These are phyloP conservation scores for Kokia cookei DNA, from an alignment of 441 rosid species.

Conservation along the genomic window DNA sequence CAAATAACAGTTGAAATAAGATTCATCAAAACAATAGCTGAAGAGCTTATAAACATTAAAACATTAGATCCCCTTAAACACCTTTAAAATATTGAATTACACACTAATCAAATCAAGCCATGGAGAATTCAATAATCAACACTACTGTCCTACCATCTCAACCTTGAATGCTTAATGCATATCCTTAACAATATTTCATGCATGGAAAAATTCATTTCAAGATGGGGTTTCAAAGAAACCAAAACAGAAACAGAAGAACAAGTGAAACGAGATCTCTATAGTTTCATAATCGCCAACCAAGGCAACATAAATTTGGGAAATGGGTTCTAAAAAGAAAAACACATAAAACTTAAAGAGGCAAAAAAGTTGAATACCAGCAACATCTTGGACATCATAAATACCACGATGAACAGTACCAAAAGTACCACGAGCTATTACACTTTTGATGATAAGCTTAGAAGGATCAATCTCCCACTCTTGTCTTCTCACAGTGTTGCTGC, in stretches of 20 bases:
- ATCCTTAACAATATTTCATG: not conserved
- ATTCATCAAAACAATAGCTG: not conserved
- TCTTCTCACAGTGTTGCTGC: conserved; percentile 23
- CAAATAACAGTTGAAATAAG: not conserved
- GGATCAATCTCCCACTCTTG: conserved; percentile 97
- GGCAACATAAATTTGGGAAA: not conserved
- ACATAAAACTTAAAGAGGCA: not conserved
- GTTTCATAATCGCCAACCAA: not conserved
- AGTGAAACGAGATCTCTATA: not conserved
- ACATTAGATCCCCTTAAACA: not conserved
- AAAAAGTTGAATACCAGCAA: conserved; percentile 64
- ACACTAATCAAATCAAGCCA: not conserved
- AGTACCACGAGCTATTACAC: conserved; percentile 86
- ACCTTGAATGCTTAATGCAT: not conserved
- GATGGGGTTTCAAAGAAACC: not conserved
- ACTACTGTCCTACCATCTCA: not conserved
- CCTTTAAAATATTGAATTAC: not conserved
- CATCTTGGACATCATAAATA: conserved; percentile 77
- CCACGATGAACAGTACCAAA: conserved; percentile 97
- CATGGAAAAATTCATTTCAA: not conserved
- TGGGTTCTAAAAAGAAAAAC: not conserved
- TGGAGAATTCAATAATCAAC: not conserved
- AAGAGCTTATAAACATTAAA: not conserved
- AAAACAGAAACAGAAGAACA: not conserved
- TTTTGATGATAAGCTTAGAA: conserved; percentile 65